Conservation (phyloP, 495 filamentous ascomycete species). For the Xylaria palmicola region DNA sequence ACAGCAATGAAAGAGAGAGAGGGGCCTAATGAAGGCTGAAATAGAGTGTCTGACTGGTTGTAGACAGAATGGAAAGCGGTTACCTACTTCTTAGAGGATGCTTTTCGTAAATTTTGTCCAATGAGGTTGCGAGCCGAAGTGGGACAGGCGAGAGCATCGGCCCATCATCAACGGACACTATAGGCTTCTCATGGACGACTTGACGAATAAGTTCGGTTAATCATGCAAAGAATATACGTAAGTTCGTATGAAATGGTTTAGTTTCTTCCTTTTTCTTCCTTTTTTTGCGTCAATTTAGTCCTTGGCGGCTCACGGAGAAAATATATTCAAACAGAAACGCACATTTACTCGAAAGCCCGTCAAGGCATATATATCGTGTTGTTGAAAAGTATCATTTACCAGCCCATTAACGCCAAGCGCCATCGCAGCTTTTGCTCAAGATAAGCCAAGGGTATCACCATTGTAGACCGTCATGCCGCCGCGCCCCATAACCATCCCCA, state of each 20-base stretch:
- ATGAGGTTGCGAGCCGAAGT: neutral
- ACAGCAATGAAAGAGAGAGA: neutral
- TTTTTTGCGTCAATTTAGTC: too few species aligned
- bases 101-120: neutral
- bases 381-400: neutral
- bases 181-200: neutral
- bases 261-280: too few species aligned
- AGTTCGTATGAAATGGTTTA: too few species aligned
- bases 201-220: too few species aligned
- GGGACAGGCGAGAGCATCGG: neutral
- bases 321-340: too few species aligned
- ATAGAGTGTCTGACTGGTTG: neutral
- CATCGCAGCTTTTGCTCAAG: neutral
- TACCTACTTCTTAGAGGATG: neutral
- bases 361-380: neutral
- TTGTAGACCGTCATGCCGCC: neutral
- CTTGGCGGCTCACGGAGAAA: too few species aligned
- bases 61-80: neutral
- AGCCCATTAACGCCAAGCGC: neutral
- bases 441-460: conserved; percentile 1
- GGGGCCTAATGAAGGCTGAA: neutral
- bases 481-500: too few species aligned
- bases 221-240: too few species aligned
- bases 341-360: too few species aligned
- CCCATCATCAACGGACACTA: neutral